Base-by-base conservation (phyloP, 331 rosid genomes). In the Acacia pycnantha region DNA sequence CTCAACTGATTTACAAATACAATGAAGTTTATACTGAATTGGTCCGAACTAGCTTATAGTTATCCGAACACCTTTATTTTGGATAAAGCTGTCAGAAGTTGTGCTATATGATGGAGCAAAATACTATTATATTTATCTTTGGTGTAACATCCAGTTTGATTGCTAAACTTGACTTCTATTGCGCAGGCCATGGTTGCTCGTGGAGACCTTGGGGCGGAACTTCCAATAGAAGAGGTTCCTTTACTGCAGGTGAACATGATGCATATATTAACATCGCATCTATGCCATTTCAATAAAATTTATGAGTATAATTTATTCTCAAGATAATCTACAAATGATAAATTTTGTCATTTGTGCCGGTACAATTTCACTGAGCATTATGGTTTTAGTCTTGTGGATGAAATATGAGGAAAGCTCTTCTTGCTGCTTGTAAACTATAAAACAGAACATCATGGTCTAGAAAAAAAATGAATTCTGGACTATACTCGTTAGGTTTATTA, bases 171-270 rank as follows among this genome's bases (percentile, higher is more conserved):
- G 81, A 71, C 48, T 76, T 76, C 47, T 81, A 29, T 81, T 79
- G 84, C 74, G 58, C 72, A 95, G 99, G 99, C 98, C 35, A 93
- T 95, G 99, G 97, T 92, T 81, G 98, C 99, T 89, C 98, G 97
- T 69, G 99, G 99, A 83, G 99, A 95, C 88, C 99, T 95, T 79
- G 99, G 99, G 82, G 99, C 99, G 79, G 99, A 95, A 82, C 99
- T 93, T 84, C 99, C 98, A 77, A 93, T 95, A 51, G 99, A 95
- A 88, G 99, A 95, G 13, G 98, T 95, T 87, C 98, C 99, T 82
- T 79, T 93, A 61, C 77, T 95, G 91, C 99, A 95, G 98, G 99
- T 95, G 16, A 81, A 81, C 68, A 26, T 65, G 33, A 73, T 74
- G 65, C 44, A 74, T 33, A 65, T 4, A 12, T 8, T 61, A 76